These are phyloP conservation scores for Thalassiosira ordinaria DNA, from an alignment of 352 stramenopile genomes.

Conservation along the genomic window DNA sequence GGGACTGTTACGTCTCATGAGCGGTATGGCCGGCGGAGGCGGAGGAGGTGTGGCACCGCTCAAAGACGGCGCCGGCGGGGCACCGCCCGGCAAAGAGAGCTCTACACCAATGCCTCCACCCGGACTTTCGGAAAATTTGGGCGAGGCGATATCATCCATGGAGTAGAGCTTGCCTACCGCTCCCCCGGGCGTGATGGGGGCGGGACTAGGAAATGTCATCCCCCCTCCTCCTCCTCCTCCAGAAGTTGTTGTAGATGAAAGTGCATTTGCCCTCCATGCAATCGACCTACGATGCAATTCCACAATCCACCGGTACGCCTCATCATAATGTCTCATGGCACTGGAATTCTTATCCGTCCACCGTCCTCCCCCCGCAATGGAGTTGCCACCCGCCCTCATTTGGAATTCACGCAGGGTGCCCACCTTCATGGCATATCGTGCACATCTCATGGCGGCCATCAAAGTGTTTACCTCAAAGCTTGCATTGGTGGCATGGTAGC, in stretches of 20 bases:
- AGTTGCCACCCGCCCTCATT: slow-evolving; percentile 20
- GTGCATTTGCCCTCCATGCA: slow-evolving; percentile 22
- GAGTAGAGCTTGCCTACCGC: neutral
- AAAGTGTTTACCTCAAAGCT: slow-evolving; percentile 53
- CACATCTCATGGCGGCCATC: slow-evolving; percentile 46
- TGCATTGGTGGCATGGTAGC: slow-evolving; percentile 43
- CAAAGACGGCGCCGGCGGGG: neutral
- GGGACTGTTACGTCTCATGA: slow-evolving; percentile 12
- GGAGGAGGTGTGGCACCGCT: slow-evolving; percentile 4
- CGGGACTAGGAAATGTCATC: neutral
- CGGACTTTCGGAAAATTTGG: slow-evolving; percentile 39
- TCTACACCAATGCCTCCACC: slow-evolving; percentile 51
- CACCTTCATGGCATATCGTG: slow-evolving; percentile 46
- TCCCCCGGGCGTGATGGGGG: slow-evolving; percentile 25
- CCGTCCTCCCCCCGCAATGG: neutral
- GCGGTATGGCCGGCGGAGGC: no score
- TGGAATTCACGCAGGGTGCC: slow-evolving; percentile 50
- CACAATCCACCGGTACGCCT: slow-evolving; percentile 43
- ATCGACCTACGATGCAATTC: slow-evolving; percentile 49
- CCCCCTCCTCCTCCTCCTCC: neutral
- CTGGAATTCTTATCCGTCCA: slow-evolving; percentile 26
- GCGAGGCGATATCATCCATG: slow-evolving; percentile 34
- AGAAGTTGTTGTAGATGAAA: neutral
- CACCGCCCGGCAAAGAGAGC: slow-evolving; percentile 10
- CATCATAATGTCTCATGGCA: slow-evolving; percentile 46